Conservation (phyloP, 2,329 filamentous ascomycete species). For the Fusarium chlamydosporum region DNA sequence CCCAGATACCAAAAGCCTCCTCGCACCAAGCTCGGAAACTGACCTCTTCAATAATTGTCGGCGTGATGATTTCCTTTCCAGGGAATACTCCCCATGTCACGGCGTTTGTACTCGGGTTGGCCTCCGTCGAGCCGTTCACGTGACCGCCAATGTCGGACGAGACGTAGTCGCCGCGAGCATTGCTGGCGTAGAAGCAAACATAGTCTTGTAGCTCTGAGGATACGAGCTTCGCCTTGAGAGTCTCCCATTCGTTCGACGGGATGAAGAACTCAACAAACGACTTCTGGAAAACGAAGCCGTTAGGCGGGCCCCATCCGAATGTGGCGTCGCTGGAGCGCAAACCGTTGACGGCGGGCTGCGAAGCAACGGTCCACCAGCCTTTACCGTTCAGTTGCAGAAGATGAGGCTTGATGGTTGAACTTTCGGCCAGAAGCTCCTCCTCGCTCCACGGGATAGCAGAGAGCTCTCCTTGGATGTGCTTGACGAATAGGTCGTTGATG, state of each 20-base stretch:
- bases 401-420: conserved; percentile 80
- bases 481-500: conserved; percentile 83
- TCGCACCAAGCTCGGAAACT: conserved; percentile 95
- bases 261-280: conserved; percentile 98
- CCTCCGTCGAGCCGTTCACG: conserved; percentile 47
- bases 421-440: conserved; percentile 87
- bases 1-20: conserved; percentile 96
- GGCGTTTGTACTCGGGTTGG: conserved; percentile 79
- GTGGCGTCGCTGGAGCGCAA: conserved; percentile 79
- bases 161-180: conserved; percentile 81
- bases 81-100: conserved; percentile 98
- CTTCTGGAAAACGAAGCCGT: conserved; percentile 98
- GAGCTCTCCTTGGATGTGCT: conserved; percentile 84
- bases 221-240: conserved; percentile 73
- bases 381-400: conserved; percentile 81
- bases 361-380: conserved; percentile 97
- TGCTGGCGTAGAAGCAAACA: conserved; percentile 90
- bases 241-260: conserved; percentile 77
- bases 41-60: conserved; percentile 96
- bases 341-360: conserved; percentile 93
- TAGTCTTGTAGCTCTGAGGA: conserved; percentile 71
- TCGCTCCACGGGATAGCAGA: conserved; percentile 94
- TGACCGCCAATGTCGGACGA: conserved; percentile 71
- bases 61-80: conserved; percentile 95
- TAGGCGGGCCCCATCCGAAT: conserved; percentile 93